Conservation (phyloP, 1,284 basidiomycete species). For the Puccinia brachypodii region DNA sequence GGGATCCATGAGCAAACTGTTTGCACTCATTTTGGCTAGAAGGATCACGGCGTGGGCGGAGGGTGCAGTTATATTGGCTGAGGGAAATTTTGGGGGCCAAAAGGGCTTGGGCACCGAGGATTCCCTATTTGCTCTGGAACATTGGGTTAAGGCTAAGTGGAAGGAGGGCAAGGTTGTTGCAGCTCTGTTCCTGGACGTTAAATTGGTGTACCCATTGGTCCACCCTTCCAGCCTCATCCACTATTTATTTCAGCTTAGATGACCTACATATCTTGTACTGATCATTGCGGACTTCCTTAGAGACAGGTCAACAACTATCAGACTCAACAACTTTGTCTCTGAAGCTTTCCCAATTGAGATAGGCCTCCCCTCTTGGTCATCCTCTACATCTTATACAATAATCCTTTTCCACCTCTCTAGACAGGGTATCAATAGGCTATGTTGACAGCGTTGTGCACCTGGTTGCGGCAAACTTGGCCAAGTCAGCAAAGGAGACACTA, state of each 20-base stretch:
- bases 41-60: too few relatives aligned
- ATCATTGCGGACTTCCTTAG: not conserved
- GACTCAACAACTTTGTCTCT: not conserved
- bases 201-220: too few relatives aligned
- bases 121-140: too few relatives aligned
- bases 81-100: too few relatives aligned
- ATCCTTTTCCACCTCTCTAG: not conserved
- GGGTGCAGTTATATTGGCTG: too few relatives aligned
- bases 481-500: not conserved
- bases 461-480: not conserved
- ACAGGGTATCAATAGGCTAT: not conserved
- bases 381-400: slow-evolving; percentile 12
- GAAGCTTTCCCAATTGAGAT: not conserved
- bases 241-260: not conserved
- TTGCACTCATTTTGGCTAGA: too few relatives aligned
- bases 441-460: slow-evolving; percentile 12
- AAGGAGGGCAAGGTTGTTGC: too few relatives aligned
- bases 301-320: not conserved
- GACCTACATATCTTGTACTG: not conserved
- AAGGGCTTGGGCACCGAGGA: too few relatives aligned
- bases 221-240: not conserved
- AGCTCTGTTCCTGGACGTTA: too few relatives aligned
- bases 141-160: too few relatives aligned
- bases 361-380: not conserved
- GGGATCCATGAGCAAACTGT: too few relatives aligned